Conservation (phyloP, 2,329 filamentous ascomycete species). For the Aureobasidium leucospermi region DNA sequence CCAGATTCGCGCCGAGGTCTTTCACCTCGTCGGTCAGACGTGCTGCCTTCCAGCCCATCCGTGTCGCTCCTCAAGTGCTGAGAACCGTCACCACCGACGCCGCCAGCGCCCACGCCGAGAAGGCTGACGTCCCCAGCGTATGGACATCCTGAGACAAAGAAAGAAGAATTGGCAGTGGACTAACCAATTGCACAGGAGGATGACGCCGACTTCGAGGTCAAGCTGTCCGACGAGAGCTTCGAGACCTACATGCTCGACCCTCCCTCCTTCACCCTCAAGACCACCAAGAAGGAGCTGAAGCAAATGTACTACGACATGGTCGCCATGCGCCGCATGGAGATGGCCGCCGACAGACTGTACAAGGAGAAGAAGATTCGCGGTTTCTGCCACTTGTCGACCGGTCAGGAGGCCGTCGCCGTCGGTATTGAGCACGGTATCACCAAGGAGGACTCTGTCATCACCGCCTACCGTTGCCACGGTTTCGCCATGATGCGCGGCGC, state of each 20-base stretch:
- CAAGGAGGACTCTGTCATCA: slow-evolving; percentile 89
- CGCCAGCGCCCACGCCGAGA: slow-evolving; percentile 82
- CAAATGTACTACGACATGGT: slow-evolving; percentile 99
- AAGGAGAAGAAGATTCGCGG: slow-evolving; percentile 99
- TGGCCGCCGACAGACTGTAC: slow-evolving; percentile 97
- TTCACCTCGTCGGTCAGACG: slow-evolving; percentile 27
- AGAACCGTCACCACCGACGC: slow-evolving; percentile 92
- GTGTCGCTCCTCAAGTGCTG: slow-evolving; percentile 44
- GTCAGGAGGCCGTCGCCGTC: slow-evolving; percentile 93
- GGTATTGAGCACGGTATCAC: slow-evolving; percentile 95
- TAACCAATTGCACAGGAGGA: slow-evolving; percentile 59
- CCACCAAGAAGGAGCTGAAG: slow-evolving; percentile 97
- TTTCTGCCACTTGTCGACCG: slow-evolving; percentile 98
- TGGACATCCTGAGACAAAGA: slow-evolving; percentile 19
- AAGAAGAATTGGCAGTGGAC: background rate
- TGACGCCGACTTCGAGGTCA: slow-evolving; percentile 85
- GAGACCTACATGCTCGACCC: slow-evolving; percentile 99
- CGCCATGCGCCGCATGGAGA: slow-evolving; percentile 91
- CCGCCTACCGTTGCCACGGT: slow-evolving; percentile 97
- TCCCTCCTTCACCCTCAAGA: slow-evolving; percentile 82
- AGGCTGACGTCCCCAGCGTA: slow-evolving; percentile 62
- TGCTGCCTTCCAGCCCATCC: slow-evolving; percentile 27
- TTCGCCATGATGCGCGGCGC: slow-evolving; percentile 95
- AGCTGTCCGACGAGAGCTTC: slow-evolving; percentile 95
- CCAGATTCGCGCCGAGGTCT: slow-evolving; percentile 30